phyloP scores from a whole-genome alignment of 805 yeast genomes.

The Ogataea chonburiensis region DNA sequence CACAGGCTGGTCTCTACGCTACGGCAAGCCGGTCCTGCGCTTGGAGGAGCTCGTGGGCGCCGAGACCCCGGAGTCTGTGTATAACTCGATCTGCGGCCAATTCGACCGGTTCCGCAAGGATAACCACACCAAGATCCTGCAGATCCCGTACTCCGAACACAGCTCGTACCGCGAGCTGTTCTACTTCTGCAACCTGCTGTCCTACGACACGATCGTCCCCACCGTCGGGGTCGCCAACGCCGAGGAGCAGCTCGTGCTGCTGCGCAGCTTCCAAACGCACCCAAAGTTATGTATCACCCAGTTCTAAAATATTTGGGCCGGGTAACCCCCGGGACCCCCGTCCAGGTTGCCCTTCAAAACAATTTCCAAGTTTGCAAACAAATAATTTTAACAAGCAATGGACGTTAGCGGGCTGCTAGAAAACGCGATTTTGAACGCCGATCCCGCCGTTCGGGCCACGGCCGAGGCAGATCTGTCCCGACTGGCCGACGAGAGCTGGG shows the following conservation, averaged over 20 bases:
- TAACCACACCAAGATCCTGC: conserved; percentile 22
- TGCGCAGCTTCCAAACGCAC: conserved; percentile 16
- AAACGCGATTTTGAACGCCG: conserved; percentile 70
- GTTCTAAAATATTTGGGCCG: conserved; percentile 14
- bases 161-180: conserved; percentile 82
- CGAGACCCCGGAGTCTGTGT: conserved; percentile 15
- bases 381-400: conserved; percentile 32
- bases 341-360: conserved; percentile 8
- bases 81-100: conserved; percentile 15
- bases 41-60: conserved; percentile 17
- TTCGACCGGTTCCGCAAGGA: conserved; percentile 21
- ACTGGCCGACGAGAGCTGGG: conserved; percentile 74
- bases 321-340: conserved; percentile 6
- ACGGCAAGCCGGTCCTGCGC: conserved; percentile 13
- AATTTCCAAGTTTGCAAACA: conserved; percentile 11
- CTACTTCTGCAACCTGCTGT: conserved; percentile 55
- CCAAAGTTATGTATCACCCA: conserved; percentile 15
- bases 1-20: conserved; percentile 83
- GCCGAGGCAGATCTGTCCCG: conserved; percentile 77
- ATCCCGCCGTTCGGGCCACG: conserved; percentile 62
- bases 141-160: conserved; percentile 86
- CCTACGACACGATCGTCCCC: conserved; percentile 60
- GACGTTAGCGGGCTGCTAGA: conserved; percentile 74
- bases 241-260: conserved; percentile 17
- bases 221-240: conserved; percentile 57